Base-by-base conservation (phyloP, 352 stramenopile species). In the Pythium monospermum region DNA sequence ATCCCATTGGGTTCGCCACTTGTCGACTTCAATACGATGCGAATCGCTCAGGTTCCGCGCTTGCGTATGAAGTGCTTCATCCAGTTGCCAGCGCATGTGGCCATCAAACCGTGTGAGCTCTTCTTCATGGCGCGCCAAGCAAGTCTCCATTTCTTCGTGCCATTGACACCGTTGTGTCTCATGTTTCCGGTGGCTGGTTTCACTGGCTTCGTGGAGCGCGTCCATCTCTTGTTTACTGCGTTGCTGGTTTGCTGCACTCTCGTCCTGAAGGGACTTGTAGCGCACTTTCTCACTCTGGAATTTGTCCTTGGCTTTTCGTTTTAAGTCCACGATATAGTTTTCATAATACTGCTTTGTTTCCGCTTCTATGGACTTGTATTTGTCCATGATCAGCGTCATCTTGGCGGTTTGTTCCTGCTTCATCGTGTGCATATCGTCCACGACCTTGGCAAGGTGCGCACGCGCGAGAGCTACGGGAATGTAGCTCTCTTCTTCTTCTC, bases 391-490 rank as follows among this genome's bases (percentile, higher is more conserved):
- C 36, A 59, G 35, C 25, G 54, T 44, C 30, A 93, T 52, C 23
- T 73, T 72, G 36, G 66, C 46, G 1, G 72, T 53, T 27, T 91
- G 80, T 11, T 87, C 68, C 23, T 73, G 64, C 57, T 93, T 87
- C 68, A 91, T 83, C 33, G 57, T 38, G 57, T 85, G 79, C 77
- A 93, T 91, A 33, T 91, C 83, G 4, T 69, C 46, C 22, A 93
- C 83, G 4, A 90, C 83, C n/a, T 73, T 73, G 6, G 62, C 54
- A 5, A 93, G 40, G 40, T 92, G 78, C 4, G 59, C 45, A 13
- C 68, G 66, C 11, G 83, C 83, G 0, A 93, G 59, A 1, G 72
- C 58, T 38, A 90, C 82, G 4, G 82, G 82, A 30, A 93, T 91
- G 53, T 91, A 93, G 12, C 61, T 53, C 55, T 82, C 71, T 30